Evolutionary conservation across 75 land plant species (phyloP), one percentile per base, ranked within the genome.

Genomic region (Larix kaempferi): DNA sequence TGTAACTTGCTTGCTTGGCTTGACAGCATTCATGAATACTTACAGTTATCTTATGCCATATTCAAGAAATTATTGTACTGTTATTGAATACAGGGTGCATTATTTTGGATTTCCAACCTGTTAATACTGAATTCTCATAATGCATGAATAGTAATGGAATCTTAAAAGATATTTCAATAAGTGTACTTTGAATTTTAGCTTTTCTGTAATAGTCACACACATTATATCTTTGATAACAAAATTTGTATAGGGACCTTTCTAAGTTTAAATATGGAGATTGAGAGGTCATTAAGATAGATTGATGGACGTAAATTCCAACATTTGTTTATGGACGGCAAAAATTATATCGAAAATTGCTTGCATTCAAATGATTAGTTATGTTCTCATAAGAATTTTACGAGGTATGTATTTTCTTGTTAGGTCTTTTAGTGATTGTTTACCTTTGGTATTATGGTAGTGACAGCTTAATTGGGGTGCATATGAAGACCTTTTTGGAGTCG

Each of bases 381-480:
- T 33, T 17, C 17, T 37, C 7, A 35, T 66, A 66, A 12, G 71
- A 35, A 4, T 35, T 27, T 63, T 61, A 23, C 5, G 14, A 22
- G 1, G 35, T 63, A 66, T 66, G 44, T 15, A 37, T 66, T 37
- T 66, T 67, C 17, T 67, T 67, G 22, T 67, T 37, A 35, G 22
- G 6, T 37, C 19, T 67, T 19, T 27, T 35, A 67, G 2, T 67
- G 39, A 67, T n/a, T 8, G 35, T 8, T 39, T 19, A 14, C 71
- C 49, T 39, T 67, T n/a, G n/a, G n/a, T n/a, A n/a, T n/a, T n/a
- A n/a, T 67, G 71, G 49, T 67, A 67, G 75, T 52, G 26, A 39
- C 85, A 92, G 94, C 61, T 86, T 55, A 83, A 87, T 72, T 92
- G 78, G 78, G 90, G 89, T 86, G 85, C 88, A 35, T 85, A 84